Percentiles rank a stretch among this genome's conserved stretches.
Evolutionary conservation across 768 basidiomycete species (phyloP).

Genomic region (Kwoniella dendrophila): DNA sequence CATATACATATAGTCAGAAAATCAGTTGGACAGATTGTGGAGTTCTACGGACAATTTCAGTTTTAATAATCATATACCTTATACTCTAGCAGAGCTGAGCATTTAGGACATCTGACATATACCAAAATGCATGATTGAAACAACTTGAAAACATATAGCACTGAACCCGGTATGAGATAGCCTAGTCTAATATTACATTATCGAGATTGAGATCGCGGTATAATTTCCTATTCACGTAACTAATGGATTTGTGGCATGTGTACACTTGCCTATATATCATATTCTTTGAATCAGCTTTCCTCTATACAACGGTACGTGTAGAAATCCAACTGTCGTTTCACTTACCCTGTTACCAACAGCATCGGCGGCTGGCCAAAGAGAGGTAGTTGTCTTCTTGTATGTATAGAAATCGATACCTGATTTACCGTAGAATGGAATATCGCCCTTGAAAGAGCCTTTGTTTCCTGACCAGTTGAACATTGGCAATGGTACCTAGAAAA

Average conservation of each 20-base stretch:
- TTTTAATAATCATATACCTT: no score
- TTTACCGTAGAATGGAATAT: slow-evolving; percentile 89
- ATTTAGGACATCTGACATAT: no score
- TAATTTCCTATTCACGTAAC: no score
- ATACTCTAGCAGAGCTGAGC: no score
- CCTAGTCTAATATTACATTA: no score
- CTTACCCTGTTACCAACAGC: slow-evolving; percentile 54
- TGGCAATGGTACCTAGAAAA: slow-evolving; percentile 82
- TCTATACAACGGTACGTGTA: neutral
- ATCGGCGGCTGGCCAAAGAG: slow-evolving; percentile 82
- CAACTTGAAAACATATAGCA: no score
- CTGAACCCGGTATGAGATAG: no score
- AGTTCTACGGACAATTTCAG: no score
- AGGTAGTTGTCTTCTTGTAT: slow-evolving; percentile 93
- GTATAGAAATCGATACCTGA: slow-evolving; percentile 94
- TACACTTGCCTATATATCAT: slow-evolving; percentile 33
- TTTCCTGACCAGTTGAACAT: slow-evolving; percentile 99
- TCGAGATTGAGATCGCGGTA: no score
- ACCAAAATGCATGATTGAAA: no score
- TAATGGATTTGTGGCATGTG: slow-evolving; percentile 48
- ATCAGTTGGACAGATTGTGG: no score
- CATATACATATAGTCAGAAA: no score
- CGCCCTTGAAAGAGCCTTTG: slow-evolving; percentile 73
- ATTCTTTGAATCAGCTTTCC: neutral
- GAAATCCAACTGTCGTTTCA: neutral